Conservation (phyloP, 2,329 filamentous ascomycete genomes). For the Fusarium robinianum region DNA sequence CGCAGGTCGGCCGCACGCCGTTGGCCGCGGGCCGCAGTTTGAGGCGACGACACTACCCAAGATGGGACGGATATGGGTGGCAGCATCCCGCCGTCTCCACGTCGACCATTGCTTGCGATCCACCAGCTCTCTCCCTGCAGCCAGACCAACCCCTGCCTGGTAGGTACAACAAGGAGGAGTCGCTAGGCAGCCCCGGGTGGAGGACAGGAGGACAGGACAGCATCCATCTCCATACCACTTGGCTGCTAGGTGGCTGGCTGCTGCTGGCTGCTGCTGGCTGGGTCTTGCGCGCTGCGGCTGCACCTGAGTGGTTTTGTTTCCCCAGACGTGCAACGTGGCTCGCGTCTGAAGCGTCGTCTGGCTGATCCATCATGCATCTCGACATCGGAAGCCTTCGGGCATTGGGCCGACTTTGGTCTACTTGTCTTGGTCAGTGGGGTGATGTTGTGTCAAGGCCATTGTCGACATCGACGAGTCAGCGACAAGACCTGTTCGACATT, state of each 20-base stretch:
- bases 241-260: conserved; percentile 24
- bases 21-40: conserved; percentile 20
- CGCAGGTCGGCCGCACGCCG: conserved; percentile 6
- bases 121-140: conserved; percentile 15
- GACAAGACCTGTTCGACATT: too few species aligned
- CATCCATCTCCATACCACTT: conserved; percentile 25
- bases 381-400: conserved; percentile 34
- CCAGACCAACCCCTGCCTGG: conserved; percentile 28
- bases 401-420: conserved; percentile 32
- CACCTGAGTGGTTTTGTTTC: conserved; percentile 39
- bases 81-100: conserved; percentile 28
- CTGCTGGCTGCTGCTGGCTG: too few species aligned
- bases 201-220: conserved; percentile 11
- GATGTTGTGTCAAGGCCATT: conserved; percentile 28
- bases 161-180: too few species aligned
- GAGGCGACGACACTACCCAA: conserved; percentile 9
- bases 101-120: conserved; percentile 15
- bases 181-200: conserved; percentile 17
- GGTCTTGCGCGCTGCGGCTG: too few species aligned
- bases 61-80: background rate
- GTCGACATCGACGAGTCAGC: conserved; percentile 22
- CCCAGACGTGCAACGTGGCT: conserved; percentile 44
- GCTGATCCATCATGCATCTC: conserved; percentile 38
- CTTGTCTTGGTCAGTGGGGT: conserved; percentile 26
- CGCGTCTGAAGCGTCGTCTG: conserved; percentile 37